Percentiles rank a stretch among this genome's conserved stretches.
Evolutionary conservation across 805 yeast species (phyloP).

Genomic region (Saccharomycopsis babjevae): DNA sequence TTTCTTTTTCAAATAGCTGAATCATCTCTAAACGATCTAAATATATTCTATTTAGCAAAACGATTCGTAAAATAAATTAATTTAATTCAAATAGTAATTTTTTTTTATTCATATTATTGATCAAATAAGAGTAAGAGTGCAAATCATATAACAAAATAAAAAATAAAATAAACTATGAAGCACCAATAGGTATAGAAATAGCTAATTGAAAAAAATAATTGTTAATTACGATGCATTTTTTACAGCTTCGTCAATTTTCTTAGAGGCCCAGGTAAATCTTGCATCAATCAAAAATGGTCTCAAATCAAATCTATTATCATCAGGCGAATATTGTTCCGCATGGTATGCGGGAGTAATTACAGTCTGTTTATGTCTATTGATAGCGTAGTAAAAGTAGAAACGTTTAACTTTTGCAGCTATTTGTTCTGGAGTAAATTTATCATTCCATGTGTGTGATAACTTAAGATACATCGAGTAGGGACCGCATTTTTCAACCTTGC

Average conservation of each 20-base stretch:
- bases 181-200: too few species aligned
- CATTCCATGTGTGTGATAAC: slow-evolving; percentile 87
- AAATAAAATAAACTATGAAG: too few species aligned
- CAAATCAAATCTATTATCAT: slow-evolving; percentile 91
- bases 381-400: slow-evolving; percentile 88
- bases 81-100: neutral
- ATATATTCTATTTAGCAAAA: too few species aligned
- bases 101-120: too few species aligned
- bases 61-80: neutral
- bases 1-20: neutral
- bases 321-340: slow-evolving; percentile 97
- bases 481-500: slow-evolving; percentile 92
- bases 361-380: slow-evolving; percentile 95
- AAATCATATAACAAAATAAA: too few species aligned
- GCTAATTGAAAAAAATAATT: neutral
- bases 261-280: slow-evolving; percentile 78
- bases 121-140: too few species aligned
- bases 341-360: slow-evolving; percentile 96
- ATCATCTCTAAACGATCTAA: too few species aligned
- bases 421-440: slow-evolving; percentile 67
- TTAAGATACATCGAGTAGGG: slow-evolving; percentile 92
- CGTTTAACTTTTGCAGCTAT: slow-evolving; percentile 87
- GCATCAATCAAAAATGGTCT: slow-evolving; percentile 94
- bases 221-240: neutral
- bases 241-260: slow-evolving; percentile 76